These are phyloP conservation scores for Cytospora mali DNA, from an alignment of 2,329 filamentous ascomycete genomes.

Conservation along the genomic window DNA sequence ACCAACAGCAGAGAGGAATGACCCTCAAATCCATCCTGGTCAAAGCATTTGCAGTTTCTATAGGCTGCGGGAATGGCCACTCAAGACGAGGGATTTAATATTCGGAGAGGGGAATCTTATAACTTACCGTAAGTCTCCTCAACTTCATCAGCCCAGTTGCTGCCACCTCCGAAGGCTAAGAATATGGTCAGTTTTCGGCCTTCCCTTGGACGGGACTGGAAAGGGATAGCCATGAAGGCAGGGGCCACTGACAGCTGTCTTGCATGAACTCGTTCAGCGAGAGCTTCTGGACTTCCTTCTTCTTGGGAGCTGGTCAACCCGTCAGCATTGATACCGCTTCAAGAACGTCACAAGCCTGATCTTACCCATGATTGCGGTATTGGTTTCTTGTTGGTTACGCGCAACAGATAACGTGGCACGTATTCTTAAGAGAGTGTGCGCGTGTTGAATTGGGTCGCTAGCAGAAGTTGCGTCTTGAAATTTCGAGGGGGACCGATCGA, in stretches of 20 bases:
- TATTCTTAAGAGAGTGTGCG: constrained; percentile 21
- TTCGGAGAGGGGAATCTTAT: constrained; percentile 16
- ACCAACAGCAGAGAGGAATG: no score
- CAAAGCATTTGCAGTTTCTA: background rate
- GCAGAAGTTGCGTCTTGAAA: constrained; percentile 27
- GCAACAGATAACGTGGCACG: constrained; percentile 42
- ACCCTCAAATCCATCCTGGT: background rate
- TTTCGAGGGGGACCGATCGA: constrained; percentile 15
- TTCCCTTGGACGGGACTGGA: constrained; percentile 35
- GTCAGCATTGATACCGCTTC: constrained; percentile 46
- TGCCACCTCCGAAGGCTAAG: constrained; percentile 59
- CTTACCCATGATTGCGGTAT: constrained; percentile 63
- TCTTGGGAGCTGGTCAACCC: constrained; percentile 74
- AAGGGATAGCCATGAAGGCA: constrained; percentile 17
- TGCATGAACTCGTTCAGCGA: constrained; percentile 94
- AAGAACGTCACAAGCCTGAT: constrained; percentile 27
- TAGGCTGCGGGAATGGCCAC: background rate
- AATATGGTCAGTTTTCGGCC: constrained; percentile 33
- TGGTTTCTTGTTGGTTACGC: constrained; percentile 44
- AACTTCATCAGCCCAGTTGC: constrained; percentile 99
- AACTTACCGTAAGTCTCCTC: constrained; percentile 81
- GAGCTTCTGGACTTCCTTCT: constrained; percentile 95
- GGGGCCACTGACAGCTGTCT: constrained; percentile 75
- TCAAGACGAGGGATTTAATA: constrained; percentile 7
- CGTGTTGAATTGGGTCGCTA: constrained; percentile 15